Percentiles rank a stretch among this genome's conserved stretches.
phyloP scores from a whole-genome alignment of 176 grass and related monocot species.

The Luzula sylvatica region DNA sequence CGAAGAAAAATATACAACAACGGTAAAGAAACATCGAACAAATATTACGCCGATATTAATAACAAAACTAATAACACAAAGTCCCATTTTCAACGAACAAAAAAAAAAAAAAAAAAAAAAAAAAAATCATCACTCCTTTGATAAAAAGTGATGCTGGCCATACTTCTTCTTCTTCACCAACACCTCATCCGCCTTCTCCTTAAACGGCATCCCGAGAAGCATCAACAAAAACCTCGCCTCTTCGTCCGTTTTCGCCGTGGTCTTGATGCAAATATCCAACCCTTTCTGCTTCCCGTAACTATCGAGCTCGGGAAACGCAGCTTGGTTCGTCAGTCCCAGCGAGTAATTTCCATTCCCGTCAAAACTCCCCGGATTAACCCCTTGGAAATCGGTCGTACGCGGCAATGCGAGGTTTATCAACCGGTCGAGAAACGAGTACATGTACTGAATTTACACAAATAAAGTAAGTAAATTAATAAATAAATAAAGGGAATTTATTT shows the following conservation, averaged over 20 bases:
- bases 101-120: background rate
- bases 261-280: slow-evolving; percentile 77
- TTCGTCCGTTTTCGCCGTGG: slow-evolving; percentile 56
- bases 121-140: slow-evolving; percentile 6
- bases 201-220: slow-evolving; percentile 82
- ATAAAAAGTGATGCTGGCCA: slow-evolving; percentile 56
- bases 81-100: background rate
- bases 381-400: slow-evolving; percentile 77
- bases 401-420: slow-evolving; percentile 87
- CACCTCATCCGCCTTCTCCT: slow-evolving; percentile 23
- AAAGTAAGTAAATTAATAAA: too few species aligned
- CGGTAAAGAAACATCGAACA: too few species aligned
- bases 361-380: slow-evolving; percentile 78
- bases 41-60: too few species aligned
- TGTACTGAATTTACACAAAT: slow-evolving; percentile 31
- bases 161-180: slow-evolving; percentile 58
- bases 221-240: slow-evolving; percentile 48
- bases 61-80: too few species aligned
- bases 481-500: too few species aligned
- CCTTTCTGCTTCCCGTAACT: slow-evolving; percentile 72
- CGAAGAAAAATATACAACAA: too few species aligned
- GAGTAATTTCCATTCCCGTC: slow-evolving; percentile 70
- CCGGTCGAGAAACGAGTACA: slow-evolving; percentile 88
- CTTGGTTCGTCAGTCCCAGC: slow-evolving; percentile 58
- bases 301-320: slow-evolving; percentile 87